Evolutionary conservation across 331 rosid species (phyloP).

Genomic region (Stylosanthes scabra): DNA sequence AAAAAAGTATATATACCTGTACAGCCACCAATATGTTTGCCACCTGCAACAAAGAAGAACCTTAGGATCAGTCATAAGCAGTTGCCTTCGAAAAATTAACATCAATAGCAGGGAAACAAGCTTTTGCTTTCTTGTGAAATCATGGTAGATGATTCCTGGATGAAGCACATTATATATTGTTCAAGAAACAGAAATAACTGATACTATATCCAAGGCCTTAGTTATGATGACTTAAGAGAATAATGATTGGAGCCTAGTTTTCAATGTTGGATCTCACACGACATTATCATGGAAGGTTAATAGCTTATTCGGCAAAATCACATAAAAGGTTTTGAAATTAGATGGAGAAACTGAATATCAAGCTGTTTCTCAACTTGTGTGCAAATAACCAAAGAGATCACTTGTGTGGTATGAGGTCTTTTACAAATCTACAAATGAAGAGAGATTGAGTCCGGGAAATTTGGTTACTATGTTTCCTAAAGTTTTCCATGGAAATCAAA

Average conservation of each 20-base stretch:
- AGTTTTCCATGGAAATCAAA: not conserved
- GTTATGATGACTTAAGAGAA: not conserved
- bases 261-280: slow-evolving; percentile 8
- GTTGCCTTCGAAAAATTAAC: slow-evolving; percentile 17
- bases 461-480: not conserved
- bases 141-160: slow-evolving; percentile 1
- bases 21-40: slow-evolving; percentile 95
- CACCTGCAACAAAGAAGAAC: slow-evolving; percentile 61
- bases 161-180: slow-evolving; percentile 17
- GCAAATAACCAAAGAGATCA: slow-evolving; percentile 2
- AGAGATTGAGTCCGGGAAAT: slow-evolving; percentile 24
- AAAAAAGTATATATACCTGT: slow-evolving; percentile 63
- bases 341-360: slow-evolving; percentile 12
- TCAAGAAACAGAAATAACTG: slow-evolving; percentile 21
- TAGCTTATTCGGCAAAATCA: slow-evolving; percentile 10
- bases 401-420: not conserved
- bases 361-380: not conserved
- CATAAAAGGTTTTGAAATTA: slow-evolving; percentile 8
- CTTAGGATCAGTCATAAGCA: slow-evolving; percentile 36
- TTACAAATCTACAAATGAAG: slow-evolving; percentile 2
- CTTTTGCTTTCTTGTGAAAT: not conserved
- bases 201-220: slow-evolving; percentile 9
- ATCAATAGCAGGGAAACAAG: slow-evolving; percentile 20
- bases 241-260: slow-evolving; percentile 27
- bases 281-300: not conserved